Evolutionary conservation across 2,329 filamentous ascomycete species (phyloP), one percentile per base, ranked within the genome.

Genomic region (Fusarium nygamai): DNA sequence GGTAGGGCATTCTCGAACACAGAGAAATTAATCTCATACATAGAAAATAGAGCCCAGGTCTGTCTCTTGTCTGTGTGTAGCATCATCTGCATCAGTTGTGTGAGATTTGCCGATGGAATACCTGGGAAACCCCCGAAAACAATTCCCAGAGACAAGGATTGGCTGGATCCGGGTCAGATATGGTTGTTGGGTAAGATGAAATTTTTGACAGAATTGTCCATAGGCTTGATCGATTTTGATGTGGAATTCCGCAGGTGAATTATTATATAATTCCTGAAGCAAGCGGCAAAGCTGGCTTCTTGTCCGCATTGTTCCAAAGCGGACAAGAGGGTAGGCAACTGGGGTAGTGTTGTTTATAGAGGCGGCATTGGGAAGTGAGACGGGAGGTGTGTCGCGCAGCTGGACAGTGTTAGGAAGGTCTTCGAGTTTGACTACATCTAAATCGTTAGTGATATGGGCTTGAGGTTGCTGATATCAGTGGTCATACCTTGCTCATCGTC

Each of bases 101-200:
- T 36, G 0, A 36, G n/a, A 0, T 0, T 14, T 0, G 22, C 5
- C 0, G 22, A 14, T 0, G 5, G 0, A 51, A 24, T 1, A 51
- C 9, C 11, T 24, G n/a, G 3, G 16, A 11, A 2, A 14, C 10
- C 4, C 20, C 11, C 0, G n/a, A 51, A 1, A 51, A 1, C 31
- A 51, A 24, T 34, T 51, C 17, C 16, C 22, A 24, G 1, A 5
- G 3, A n/a, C 3, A 0, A 34, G 0, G 0, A 34, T 0, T 20
- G 31, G 47, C 0, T 6, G 20, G 0, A 51, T 34, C 3, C 11
- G 20, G 0, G 20, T 50, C 0, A 33, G 11, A 1, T 3, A n/a
- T 4, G 8, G 5, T 20, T 29, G 3, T 20, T 38, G 38, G 0
- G 14, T n/a, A 0, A 6, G 9, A 16, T 8, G n/a, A 14, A n/a